phyloP scores from a whole-genome alignment of 495 filamentous ascomycete species.

The Penicillium waksmanii region DNA sequence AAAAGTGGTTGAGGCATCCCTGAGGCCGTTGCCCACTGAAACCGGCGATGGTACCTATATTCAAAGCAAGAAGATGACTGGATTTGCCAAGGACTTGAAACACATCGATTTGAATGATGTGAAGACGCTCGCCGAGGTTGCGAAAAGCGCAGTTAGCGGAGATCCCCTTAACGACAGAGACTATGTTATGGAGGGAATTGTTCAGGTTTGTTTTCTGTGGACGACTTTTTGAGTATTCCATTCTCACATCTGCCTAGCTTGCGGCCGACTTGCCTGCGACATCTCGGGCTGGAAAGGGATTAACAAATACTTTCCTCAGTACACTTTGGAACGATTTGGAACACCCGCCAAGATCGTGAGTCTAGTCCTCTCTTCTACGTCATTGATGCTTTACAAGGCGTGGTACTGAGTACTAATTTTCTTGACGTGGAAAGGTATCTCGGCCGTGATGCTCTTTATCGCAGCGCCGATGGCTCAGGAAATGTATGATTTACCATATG shows the following conservation, averaged over 20 bases:
- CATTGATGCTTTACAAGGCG: constrained; percentile 20
- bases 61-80: constrained; percentile 33
- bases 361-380: constrained; percentile 18
- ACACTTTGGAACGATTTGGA: constrained; percentile 70
- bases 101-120: constrained; percentile 46
- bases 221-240: neutral
- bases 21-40: constrained; percentile 64
- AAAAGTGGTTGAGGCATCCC: constrained; percentile 59
- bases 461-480: constrained; percentile 69
- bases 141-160: constrained; percentile 72
- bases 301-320: constrained; percentile 65
- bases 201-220: constrained; percentile 39
- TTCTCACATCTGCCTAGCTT: constrained; percentile 27
- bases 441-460: constrained; percentile 59
- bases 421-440: constrained; percentile 47
- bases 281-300: constrained; percentile 51
- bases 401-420: constrained; percentile 25
- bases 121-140: constrained; percentile 49
- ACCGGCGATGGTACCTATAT: constrained; percentile 64
- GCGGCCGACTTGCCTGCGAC: constrained; percentile 54
- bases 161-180: constrained; percentile 85
- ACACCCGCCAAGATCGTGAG: constrained; percentile 67
- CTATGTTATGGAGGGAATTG: constrained; percentile 60
- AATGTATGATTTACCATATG: constrained; percentile 50
- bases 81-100: constrained; percentile 41